Percentiles rank a stretch among this genome's conserved stretches.
These are phyloP conservation scores for Exophiala lecanii-corni DNA, from an alignment of 2,329 filamentous ascomycete species.

Conservation along the genomic window DNA sequence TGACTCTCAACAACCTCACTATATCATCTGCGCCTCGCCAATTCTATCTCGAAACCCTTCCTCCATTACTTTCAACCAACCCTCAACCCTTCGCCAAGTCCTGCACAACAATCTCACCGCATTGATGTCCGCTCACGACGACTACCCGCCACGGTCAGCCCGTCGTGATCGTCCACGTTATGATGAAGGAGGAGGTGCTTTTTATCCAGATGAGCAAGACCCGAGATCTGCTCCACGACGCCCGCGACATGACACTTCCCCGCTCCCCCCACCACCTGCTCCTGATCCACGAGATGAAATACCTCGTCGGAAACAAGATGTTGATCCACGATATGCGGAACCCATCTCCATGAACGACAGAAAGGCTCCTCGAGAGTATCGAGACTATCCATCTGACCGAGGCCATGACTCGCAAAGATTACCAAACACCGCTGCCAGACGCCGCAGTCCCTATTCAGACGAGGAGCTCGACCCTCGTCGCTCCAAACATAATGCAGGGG, in stretches of 20 bases:
- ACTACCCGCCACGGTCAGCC: constrained; percentile 13
- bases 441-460: constrained; percentile 12
- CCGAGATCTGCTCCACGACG: constrained; percentile 10
- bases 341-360: constrained; percentile 13
- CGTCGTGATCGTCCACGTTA: constrained; percentile 16
- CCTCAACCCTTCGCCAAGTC: too few relatives aligned
- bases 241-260: constrained; percentile 16
- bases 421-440: constrained; percentile 17
- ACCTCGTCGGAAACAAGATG: constrained; percentile 10
- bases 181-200: constrained; percentile 8
- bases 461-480: constrained; percentile 12
- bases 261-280: constrained; percentile 1
- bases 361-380: constrained; percentile 6
- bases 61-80: too few relatives aligned
- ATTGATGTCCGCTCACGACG: constrained; percentile 19
- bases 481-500: constrained; percentile 4
- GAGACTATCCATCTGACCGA: constrained; percentile 9
- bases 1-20: too few relatives aligned
- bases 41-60: too few relatives aligned
- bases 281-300: constrained; percentile 9
- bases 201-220: constrained; percentile 13
- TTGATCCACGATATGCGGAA: constrained; percentile 17
- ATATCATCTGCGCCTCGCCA: too few relatives aligned
- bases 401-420: constrained; percentile 10
- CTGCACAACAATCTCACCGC: background rate